Conservation (phyloP, 2,329 filamentous ascomycete species). For the Penicillium sp. region DNA sequence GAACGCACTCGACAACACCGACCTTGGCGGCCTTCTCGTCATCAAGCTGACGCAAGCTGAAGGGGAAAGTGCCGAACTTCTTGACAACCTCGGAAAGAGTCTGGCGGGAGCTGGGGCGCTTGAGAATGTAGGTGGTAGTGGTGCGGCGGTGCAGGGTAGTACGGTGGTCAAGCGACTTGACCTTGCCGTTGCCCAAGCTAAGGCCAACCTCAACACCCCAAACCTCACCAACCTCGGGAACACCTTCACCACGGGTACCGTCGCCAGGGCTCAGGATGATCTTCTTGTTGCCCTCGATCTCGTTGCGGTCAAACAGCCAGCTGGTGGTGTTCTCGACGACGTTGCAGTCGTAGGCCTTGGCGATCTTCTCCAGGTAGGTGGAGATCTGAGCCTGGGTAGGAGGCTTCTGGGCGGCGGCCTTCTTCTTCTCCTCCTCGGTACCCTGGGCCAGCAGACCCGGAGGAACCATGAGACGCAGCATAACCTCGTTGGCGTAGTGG, state of each 20-base stretch:
- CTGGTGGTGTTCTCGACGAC: constrained; percentile 97
- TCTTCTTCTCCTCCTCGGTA: constrained; percentile 92
- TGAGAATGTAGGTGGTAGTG: constrained; percentile 83
- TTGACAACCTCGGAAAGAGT: constrained; percentile 91
- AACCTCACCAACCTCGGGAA: constrained; percentile 83
- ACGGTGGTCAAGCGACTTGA: constrained; percentile 84
- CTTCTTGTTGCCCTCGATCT: constrained; percentile 98
- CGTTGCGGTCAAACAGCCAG: constrained; percentile 93
- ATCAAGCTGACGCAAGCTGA: constrained; percentile 93
- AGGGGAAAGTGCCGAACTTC: constrained; percentile 97
- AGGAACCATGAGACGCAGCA: constrained; percentile 84
- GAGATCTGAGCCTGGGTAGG: constrained; percentile 85
- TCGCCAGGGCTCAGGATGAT: constrained; percentile 81
- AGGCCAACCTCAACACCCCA: constrained; percentile 98
- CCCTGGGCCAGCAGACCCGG: constrained; percentile 78
- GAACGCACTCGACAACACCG: constrained; percentile 93
- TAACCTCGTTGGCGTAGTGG: constrained; percentile 91
- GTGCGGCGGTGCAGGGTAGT: constrained; percentile 92
- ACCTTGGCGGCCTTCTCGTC: constrained; percentile 94
- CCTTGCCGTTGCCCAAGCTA: constrained; percentile 85
- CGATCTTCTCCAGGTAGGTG: constrained; percentile 81
- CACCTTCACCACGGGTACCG: constrained; percentile 83
- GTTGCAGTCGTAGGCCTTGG: constrained; percentile 84
- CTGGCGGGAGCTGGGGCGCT: constrained; percentile 88
- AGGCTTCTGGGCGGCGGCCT: constrained; percentile 75